Conservation (phyloP, 352 stramenopile genomes). For the Globisporangium perplexum region DNA sequence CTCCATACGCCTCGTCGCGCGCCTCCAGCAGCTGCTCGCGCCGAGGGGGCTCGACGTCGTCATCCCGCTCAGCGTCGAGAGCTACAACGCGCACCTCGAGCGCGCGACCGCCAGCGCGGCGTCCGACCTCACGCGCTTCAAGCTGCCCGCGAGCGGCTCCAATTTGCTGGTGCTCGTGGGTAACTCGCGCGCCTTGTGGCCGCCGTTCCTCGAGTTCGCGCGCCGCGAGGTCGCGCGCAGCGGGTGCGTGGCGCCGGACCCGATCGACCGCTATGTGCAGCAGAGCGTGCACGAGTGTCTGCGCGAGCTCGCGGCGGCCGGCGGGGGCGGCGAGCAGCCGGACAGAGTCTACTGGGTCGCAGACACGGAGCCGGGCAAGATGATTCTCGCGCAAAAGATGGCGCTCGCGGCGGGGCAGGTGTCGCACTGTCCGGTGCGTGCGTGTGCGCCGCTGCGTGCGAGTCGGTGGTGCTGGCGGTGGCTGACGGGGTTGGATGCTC, state of each 20-base stretch:
- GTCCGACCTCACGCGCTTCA: constrained; percentile 39
- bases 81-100: constrained; percentile 56
- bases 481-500: neutral
- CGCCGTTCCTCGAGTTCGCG: constrained; percentile 39
- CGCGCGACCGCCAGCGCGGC: constrained; percentile 16
- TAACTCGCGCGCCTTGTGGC: constrained; percentile 57
- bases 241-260: constrained; percentile 30
- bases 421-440: constrained; percentile 35
- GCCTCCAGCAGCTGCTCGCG: constrained; percentile 9
- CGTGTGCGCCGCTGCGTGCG: neutral
- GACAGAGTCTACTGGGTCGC: neutral
- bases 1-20: constrained; percentile 11
- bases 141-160: constrained; percentile 27
- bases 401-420: constrained; percentile 39
- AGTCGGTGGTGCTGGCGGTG: neutral
- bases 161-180: constrained; percentile 65
- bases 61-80: constrained; percentile 54
- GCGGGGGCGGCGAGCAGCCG: constrained; percentile 7
- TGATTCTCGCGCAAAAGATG: constrained; percentile 74
- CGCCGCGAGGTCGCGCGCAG: constrained; percentile 20
- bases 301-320: constrained; percentile 11
- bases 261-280: constrained; percentile 55
- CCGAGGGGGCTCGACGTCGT: constrained; percentile 59
- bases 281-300: constrained; percentile 28
- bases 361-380: constrained; percentile 26